Conservation (phyloP, 441 rosid species). For the Mallotus japonicus region DNA sequence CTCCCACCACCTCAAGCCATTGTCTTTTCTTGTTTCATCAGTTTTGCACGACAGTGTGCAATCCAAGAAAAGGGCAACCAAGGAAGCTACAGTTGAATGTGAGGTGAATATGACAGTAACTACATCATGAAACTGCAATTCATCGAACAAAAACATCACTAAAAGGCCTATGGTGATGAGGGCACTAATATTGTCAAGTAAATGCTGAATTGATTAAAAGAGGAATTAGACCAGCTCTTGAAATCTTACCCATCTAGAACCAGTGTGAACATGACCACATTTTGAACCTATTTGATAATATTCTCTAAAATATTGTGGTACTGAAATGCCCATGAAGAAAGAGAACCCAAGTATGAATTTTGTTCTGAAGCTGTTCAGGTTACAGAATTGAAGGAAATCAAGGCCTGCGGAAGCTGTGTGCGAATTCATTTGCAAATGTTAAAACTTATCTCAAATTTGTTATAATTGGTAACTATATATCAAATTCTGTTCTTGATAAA, state of each 20-base stretch:
- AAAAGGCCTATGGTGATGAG: too few species aligned
- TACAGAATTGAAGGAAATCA: slow-evolving; percentile 70
- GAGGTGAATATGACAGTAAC: slow-evolving; percentile 60
- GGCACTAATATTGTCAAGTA: too few species aligned
- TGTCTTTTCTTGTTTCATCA: slow-evolving; percentile 49
- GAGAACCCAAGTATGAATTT: slow-evolving; percentile 68
- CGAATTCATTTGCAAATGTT: neutral
- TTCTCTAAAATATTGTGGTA: slow-evolving; percentile 70
- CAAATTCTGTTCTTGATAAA: neutral
- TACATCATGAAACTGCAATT: slow-evolving; percentile 49
- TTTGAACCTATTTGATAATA: slow-evolving; percentile 41
- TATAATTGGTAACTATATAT: too few species aligned
- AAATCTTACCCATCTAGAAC: slow-evolving; percentile 37
- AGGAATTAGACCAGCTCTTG: neutral
- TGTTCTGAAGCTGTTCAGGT: slow-evolving; percentile 63
- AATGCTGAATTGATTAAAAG: neutral
- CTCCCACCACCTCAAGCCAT: slow-evolving; percentile 77
- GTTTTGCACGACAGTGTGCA: slow-evolving; percentile 44
- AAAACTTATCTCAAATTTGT: neutral
- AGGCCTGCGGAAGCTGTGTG: slow-evolving; percentile 61
- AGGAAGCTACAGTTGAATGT: slow-evolving; percentile 53
- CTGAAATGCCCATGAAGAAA: slow-evolving; percentile 63
- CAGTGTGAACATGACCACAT: slow-evolving; percentile 31
- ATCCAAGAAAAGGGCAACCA: slow-evolving; percentile 52
- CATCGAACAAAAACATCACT: neutral